These are phyloP conservation scores for Ammopiptanthus mongolicus DNA, from an alignment of 306 rosid genomes.

Conservation along the genomic window DNA sequence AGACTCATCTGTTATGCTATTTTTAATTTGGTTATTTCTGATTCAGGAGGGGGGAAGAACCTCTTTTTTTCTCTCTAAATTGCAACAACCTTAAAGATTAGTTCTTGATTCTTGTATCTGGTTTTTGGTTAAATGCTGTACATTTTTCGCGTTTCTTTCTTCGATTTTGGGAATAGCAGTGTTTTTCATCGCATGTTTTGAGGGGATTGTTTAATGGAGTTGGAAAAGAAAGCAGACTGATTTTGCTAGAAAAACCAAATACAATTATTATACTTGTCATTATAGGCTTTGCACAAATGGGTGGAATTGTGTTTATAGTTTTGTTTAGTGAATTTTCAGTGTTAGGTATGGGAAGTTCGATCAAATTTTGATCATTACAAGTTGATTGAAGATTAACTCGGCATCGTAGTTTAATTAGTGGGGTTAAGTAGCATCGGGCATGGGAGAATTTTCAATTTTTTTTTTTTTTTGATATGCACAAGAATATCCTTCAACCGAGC, in stretches of 20 bases:
- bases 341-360: background rate
- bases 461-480: too few relatives aligned
- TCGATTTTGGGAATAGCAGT: background rate
- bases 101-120: constrained; percentile 19
- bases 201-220: background rate
- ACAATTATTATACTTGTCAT: background rate
- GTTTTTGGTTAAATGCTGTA: constrained; percentile 12
- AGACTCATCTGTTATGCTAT: constrained; percentile 12
- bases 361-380: background rate
- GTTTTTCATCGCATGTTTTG: background rate
- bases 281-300: background rate
- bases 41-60: constrained; percentile 1
- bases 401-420: too few relatives aligned
- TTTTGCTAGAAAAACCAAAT: background rate
- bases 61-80: background rate
- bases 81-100: background rate
- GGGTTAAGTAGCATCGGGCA: too few relatives aligned
- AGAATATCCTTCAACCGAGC: too few relatives aligned
- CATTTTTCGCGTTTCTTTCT: background rate
- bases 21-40: constrained; percentile 8
- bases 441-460: too few relatives aligned
- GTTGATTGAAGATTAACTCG: background rate
- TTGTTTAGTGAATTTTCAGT: background rate
- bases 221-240: background rate
- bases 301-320: background rate